Evolutionary conservation across 306 rosid species (phyloP).

Genomic region (Erythrophleum fordii): DNA sequence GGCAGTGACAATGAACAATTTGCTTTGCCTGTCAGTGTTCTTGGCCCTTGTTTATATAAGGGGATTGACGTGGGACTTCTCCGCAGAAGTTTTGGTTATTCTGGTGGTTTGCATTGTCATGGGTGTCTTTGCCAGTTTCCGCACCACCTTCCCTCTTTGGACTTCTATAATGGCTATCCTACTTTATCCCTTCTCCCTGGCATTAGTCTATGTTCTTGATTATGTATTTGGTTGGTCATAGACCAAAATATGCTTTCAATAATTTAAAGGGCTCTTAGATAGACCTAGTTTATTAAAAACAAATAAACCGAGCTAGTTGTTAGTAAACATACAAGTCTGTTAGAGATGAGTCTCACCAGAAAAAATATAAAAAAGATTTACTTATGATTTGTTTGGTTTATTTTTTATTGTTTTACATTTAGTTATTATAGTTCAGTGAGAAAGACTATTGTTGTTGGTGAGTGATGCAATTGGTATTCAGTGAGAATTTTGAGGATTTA

Average conservation of each 20-base stretch:
- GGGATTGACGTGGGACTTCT: slow-evolving; percentile 91
- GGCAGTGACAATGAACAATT: slow-evolving; percentile 91
- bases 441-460: too few relatives aligned
- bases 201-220: slow-evolving; percentile 88
- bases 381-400: too few relatives aligned
- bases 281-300: too few relatives aligned
- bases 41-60: slow-evolving; percentile 80
- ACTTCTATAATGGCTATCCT: slow-evolving; percentile 76
- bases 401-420: too few relatives aligned
- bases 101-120: slow-evolving; percentile 70
- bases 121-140: slow-evolving; percentile 82
- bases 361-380: too few relatives aligned
- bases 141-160: slow-evolving; percentile 89
- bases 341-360: too few relatives aligned
- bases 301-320: too few relatives aligned
- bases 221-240: slow-evolving; percentile 85
- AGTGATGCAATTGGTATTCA: too few relatives aligned
- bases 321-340: too few relatives aligned
- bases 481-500: too few relatives aligned
- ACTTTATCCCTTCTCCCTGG: slow-evolving; percentile 86
- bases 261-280: neutral
- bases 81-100: slow-evolving; percentile 85
- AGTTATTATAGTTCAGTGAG: too few relatives aligned
- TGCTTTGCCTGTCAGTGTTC: slow-evolving; percentile 88
- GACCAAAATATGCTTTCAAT: neutral